phyloP scores from a whole-genome alignment of 2,329 filamentous ascomycete species.

The Aspergillus fischeri region DNA sequence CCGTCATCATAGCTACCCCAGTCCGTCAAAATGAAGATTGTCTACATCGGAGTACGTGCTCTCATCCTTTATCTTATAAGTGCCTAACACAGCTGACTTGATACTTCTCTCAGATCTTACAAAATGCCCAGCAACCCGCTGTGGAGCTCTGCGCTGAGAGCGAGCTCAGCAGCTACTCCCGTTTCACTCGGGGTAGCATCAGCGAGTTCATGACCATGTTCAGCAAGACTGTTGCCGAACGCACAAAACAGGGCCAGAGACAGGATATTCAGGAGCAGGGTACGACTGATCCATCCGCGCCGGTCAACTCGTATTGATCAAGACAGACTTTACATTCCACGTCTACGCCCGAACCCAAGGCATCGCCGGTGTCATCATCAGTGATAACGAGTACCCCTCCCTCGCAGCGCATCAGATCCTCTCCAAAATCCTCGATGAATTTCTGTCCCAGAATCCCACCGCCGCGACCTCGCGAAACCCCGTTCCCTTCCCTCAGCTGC shows the following conservation, averaged over 20 bases:
- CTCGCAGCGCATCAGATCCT: conserved; percentile 83
- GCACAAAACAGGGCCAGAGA: conserved; percentile 73
- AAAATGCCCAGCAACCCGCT: conserved; percentile 72
- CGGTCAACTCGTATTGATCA: conserved; percentile 3
- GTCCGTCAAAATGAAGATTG: conserved; percentile 68
- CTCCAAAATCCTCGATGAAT: conserved; percentile 83
- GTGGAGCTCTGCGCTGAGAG: conserved; percentile 73
- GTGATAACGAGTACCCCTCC: conserved; percentile 68
- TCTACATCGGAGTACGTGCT: conserved; percentile 74
- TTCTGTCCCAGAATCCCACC: conserved; percentile 68
- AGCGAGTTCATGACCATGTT: conserved; percentile 78
- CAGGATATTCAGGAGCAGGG: conserved; percentile 67
- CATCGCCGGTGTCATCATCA: conserved; percentile 72
- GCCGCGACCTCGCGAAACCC: conserved; percentile 43
- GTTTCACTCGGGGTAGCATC: conserved; percentile 66
- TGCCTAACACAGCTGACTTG: not conserved
- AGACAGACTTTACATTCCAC: conserved; percentile 55
- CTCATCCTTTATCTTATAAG: conserved; percentile 1
- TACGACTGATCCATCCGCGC: conserved; percentile 17
- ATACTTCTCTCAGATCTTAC: conserved; percentile 60
- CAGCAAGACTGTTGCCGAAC: conserved; percentile 80
- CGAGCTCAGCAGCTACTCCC: conserved; percentile 71
- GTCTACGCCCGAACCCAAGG: conserved; percentile 68
- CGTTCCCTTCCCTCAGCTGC: conserved; percentile 65
- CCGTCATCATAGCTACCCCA: not conserved